Conservation (phyloP, 805 yeast species). For the Debaryomyces castellii region DNA sequence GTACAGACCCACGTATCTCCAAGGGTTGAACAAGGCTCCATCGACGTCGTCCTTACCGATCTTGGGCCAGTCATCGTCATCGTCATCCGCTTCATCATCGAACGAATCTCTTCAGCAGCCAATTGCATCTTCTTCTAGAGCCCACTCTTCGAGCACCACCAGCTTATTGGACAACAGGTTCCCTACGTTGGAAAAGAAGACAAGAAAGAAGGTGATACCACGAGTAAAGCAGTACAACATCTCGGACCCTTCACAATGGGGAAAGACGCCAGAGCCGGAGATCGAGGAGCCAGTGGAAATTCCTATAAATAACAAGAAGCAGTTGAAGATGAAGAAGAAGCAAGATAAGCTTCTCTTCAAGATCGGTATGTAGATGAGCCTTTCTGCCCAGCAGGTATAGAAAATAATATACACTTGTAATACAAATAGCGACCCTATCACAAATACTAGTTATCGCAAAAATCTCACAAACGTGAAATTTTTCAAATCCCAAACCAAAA, state of each 20-base stretch:
- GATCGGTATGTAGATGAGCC: slow-evolving; percentile 1
- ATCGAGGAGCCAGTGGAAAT: slow-evolving; percentile 5
- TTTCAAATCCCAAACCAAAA: too few relatives aligned
- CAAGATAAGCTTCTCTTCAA: slow-evolving; percentile 12
- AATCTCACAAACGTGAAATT: too few relatives aligned
- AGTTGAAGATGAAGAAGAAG: slow-evolving; percentile 18
- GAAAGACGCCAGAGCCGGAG: slow-evolving; percentile 5
- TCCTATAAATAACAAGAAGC: slow-evolving; percentile 11
- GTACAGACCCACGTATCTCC: slow-evolving; percentile 34
- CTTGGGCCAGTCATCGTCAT: slow-evolving; percentile 22
- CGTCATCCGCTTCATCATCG: slow-evolving; percentile 25
- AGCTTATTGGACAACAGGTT: slow-evolving; percentile 30
- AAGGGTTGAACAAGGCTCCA: slow-evolving; percentile 14
- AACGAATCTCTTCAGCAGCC: slow-evolving; percentile 4
- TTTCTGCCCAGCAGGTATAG: too few relatives aligned
- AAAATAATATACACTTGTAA: too few relatives aligned
- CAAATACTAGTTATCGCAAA: too few relatives aligned
- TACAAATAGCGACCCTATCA: too few relatives aligned
- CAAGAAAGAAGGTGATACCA: slow-evolving; percentile 43
- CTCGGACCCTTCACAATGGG: slow-evolving; percentile 21
- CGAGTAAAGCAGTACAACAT: slow-evolving; percentile 52
- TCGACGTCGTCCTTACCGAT: slow-evolving; percentile 30
- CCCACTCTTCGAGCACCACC: slow-evolving; percentile 10
- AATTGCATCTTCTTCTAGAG: slow-evolving; percentile 13
- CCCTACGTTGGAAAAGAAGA: slow-evolving; percentile 49